phyloP scores from a whole-genome alignment of 2,329 filamentous ascomycete genomes.

The Phoma sp. region DNA sequence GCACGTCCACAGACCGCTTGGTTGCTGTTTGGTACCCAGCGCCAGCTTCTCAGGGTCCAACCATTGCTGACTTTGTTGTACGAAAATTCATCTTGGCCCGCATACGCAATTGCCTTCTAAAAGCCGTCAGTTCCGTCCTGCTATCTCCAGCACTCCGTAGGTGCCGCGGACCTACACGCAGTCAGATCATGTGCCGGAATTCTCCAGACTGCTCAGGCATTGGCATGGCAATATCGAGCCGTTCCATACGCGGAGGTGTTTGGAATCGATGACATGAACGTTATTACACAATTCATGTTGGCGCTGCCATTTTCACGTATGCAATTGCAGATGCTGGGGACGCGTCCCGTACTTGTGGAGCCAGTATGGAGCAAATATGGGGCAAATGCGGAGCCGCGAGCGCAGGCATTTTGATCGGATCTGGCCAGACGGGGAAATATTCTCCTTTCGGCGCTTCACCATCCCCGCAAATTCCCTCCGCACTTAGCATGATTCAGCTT shows the following conservation, averaged over 20 bases:
- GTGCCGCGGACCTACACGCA: not conserved
- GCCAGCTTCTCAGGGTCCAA: conserved; percentile 26
- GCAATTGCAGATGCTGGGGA: conserved; percentile 15
- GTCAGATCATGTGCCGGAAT: not conserved
- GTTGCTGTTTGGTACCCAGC: conserved; percentile 14
- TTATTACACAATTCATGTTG: not conserved
- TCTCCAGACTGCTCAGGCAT: not conserved
- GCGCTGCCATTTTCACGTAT: conserved; percentile 16
- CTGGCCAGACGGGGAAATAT: conserved; percentile 28
- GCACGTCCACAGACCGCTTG: not conserved
- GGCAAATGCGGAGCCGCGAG: conserved; percentile 20
- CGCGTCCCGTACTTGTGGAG: conserved; percentile 6
- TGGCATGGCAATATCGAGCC: not conserved
- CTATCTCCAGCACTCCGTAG: not conserved
- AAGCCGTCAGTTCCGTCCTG: conserved; percentile 1
- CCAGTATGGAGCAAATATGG: conserved; percentile 5
- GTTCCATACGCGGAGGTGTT: conserved; percentile 1
- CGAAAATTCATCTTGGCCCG: not conserved
- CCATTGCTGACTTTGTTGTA: not conserved
- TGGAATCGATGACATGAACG: conserved; percentile 6
- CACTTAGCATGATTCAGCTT: conserved; percentile 1
- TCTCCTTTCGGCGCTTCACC: conserved; percentile 20
- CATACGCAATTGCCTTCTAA: not conserved
- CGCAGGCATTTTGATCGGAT: not conserved
- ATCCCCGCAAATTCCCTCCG: conserved; percentile 8